phyloP scores from a whole-genome alignment of 1,284 basidiomycete species.

The Vanrija pseudolonga region DNA sequence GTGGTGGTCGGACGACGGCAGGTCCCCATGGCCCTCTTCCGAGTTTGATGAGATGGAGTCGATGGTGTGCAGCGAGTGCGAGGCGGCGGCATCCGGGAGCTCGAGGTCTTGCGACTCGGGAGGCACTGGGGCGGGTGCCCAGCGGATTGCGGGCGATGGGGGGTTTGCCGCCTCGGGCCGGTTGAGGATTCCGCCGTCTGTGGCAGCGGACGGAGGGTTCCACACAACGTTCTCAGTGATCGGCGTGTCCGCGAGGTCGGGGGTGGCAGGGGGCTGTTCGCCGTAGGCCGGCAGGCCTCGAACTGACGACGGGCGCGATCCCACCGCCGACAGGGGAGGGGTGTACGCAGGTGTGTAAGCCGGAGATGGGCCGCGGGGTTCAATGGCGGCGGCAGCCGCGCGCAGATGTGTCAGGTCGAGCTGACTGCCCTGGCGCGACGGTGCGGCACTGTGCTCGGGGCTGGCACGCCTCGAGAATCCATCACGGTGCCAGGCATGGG shows the following conservation, averaged over 20 bases:
- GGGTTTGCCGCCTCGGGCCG: too few relatives aligned
- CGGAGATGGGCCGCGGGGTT: slow-evolving; percentile 45
- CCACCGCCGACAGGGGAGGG: background rate
- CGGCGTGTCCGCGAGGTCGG: background rate
- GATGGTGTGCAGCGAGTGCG: background rate
- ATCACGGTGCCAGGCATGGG: slow-evolving; percentile 27
- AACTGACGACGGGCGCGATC: background rate
- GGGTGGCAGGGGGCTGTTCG: background rate
- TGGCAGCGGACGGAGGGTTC: too few relatives aligned
- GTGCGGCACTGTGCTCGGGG: background rate
- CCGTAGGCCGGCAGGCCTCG: background rate
- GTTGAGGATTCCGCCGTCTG: too few relatives aligned
- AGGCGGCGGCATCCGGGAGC: background rate
- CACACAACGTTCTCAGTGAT: background rate
- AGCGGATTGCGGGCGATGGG: too few relatives aligned
- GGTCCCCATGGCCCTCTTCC: background rate
- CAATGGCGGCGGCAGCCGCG: background rate
- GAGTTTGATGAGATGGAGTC: background rate
- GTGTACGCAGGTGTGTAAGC: slow-evolving; percentile 37
- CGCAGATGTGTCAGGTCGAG: background rate
- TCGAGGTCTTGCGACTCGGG: background rate
- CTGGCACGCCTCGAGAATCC: slow-evolving; percentile 19
- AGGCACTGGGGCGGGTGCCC: too few relatives aligned
- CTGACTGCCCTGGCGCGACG: background rate
- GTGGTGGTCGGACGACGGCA: slow-evolving; percentile 9